Percentiles rank a stretch among this genome's conserved stretches.
Conservation (phyloP, 2,329 filamentous ascomycete genomes). For the Didymella sp. region DNA sequence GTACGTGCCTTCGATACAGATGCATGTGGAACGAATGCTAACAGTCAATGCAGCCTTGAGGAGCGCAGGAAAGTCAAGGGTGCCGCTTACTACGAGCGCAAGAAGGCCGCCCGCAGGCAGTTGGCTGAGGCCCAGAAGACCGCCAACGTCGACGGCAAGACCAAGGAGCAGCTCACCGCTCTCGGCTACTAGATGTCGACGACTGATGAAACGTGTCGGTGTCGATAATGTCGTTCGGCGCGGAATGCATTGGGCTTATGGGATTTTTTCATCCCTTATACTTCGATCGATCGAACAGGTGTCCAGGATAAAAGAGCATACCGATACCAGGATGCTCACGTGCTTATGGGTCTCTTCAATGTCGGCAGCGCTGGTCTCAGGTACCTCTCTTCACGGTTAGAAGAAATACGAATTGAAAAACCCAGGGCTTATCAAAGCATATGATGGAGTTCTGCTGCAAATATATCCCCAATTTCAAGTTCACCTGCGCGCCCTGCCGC, state of each 20-base stretch:
- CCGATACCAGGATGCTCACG: constrained; percentile 45
- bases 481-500: neutral
- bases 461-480: constrained; percentile 33
- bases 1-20: constrained; percentile 64
- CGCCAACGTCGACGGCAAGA: constrained; percentile 85
- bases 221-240: constrained; percentile 45
- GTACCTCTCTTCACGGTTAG: constrained; percentile 46
- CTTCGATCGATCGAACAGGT: constrained; percentile 48
- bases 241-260: constrained; percentile 50
- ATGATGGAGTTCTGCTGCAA: constrained; percentile 45
- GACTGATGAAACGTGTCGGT: constrained; percentile 41
- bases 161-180: constrained; percentile 83
- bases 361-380: constrained; percentile 47
- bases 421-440: constrained; percentile 46
- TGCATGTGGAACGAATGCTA: constrained; percentile 22
- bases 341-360: constrained; percentile 50
- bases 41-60: constrained; percentile 74
- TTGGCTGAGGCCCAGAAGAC: constrained; percentile 91
- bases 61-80: constrained; percentile 99
- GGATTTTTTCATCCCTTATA: constrained; percentile 49
- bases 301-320: constrained; percentile 51
- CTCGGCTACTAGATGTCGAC: constrained; percentile 80
- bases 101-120: constrained; percentile 94
- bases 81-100: constrained; percentile 99
- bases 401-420: constrained; percentile 51